These are phyloP conservation scores for Metrosideros polymorpha DNA, from an alignment of 441 rosid species.

Conservation along the genomic window DNA sequence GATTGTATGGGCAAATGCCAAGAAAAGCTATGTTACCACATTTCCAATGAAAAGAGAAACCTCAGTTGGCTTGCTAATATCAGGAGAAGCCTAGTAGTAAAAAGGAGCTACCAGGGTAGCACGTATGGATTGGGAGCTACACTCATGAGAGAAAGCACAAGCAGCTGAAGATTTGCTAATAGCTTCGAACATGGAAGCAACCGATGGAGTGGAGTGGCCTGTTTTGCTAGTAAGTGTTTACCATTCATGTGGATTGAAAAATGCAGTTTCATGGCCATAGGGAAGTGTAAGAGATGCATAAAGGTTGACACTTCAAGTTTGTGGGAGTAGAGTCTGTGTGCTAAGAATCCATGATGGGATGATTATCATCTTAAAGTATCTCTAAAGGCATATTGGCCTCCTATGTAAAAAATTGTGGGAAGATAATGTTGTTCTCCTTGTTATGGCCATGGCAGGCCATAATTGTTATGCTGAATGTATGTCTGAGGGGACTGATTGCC, in stretches of 20 bases:
- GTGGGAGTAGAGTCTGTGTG: neutral
- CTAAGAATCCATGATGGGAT: neutral
- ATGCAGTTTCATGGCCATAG: neutral
- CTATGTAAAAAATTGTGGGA: neutral
- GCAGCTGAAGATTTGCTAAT: rapidly evolving
- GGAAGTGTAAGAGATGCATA: neutral
- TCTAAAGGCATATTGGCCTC: neutral
- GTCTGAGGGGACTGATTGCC: neutral
- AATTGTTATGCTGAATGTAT: neutral
- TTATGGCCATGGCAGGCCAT: neutral
- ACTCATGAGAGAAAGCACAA: neutral
- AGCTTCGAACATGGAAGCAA: neutral
- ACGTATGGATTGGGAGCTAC: neutral
- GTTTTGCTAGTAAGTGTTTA: neutral
- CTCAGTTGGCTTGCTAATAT: neutral
- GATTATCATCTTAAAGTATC: neutral
- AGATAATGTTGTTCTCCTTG: neutral
- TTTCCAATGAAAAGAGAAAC: neutral
- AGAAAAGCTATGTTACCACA: neutral
- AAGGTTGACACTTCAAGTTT: neutral
- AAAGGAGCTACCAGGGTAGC: neutral
- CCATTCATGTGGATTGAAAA: neutral
- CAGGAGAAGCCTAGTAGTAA: neutral
- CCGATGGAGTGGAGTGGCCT: neutral
- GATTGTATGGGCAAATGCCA: neutral